Conservation (phyloP, 129 eudicot genomes). For the Arctium lappa region DNA sequence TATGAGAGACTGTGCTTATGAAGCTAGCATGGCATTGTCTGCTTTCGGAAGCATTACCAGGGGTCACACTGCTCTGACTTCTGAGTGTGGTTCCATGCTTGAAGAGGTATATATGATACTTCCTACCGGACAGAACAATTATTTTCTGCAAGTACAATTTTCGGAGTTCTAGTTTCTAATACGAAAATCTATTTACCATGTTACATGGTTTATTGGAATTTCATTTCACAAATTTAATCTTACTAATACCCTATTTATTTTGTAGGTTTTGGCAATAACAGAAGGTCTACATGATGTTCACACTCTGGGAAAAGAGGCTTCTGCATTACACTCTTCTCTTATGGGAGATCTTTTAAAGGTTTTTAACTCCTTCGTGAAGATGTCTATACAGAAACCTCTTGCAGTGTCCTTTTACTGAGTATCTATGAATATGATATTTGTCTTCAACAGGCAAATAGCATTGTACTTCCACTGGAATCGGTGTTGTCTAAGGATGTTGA, state of each 20-base stretch:
- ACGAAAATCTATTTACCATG: background rate
- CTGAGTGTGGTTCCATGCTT: slow-evolving; percentile 99
- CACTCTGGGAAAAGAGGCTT: slow-evolving; percentile 93
- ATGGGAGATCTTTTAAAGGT: slow-evolving; percentile 89
- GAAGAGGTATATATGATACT: slow-evolving; percentile 66
- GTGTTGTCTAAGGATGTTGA: slow-evolving; percentile 80
- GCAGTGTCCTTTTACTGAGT: background rate
- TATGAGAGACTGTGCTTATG: slow-evolving; percentile 93
- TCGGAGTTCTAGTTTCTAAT: slow-evolving; percentile 8
- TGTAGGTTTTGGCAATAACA: slow-evolving; percentile 88
- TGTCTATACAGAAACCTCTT: background rate
- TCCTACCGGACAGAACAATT: background rate
- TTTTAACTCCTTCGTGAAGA: slow-evolving; percentile 11
- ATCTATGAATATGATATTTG: slow-evolving; percentile 1
- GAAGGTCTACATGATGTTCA: slow-evolving; percentile 88
- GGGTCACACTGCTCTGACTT: slow-evolving; percentile 91
- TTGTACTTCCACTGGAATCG: slow-evolving; percentile 87
- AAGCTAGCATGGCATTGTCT: slow-evolving; percentile 76
- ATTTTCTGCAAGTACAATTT: background rate
- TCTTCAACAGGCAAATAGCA: slow-evolving; percentile 60
- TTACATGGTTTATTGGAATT: slow-evolving; percentile 15
- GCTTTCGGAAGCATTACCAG: slow-evolving; percentile 62
- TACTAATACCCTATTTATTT: slow-evolving; percentile 4
- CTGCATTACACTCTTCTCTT: slow-evolving; percentile 71
- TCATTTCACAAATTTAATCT: slow-evolving; percentile 1